Evolutionary conservation across 805 yeast species (phyloP), one percentile per base, ranked within the genome.

Genomic region (Geotrichum ghanense): DNA sequence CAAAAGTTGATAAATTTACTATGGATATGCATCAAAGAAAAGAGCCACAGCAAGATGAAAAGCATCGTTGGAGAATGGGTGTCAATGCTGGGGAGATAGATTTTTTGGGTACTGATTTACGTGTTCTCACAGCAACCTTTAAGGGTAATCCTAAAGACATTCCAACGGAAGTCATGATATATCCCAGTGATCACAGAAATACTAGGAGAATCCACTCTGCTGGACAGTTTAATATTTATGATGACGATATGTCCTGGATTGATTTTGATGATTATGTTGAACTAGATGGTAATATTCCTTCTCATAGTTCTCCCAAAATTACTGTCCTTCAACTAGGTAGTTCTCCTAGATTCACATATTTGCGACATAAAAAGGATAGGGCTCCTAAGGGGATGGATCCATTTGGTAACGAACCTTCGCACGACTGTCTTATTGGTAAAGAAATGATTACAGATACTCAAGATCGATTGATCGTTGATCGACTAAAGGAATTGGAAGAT

Each of bases 211-310:
- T 56, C 2, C 27, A 50, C 3, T 49, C 56, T 40, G 43, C 55
- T 2, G 60, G 59, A 4, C 54, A 55, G 25, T 53, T 61, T 45
- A 53, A 61, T 37, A 53, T 60, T 10, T 44, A 56, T 12, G 67
- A 62, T 41, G 54, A 60, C 21, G 68, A 63, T 46, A 52, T 61
- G 4, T 57, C 65, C 2, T 88, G 96, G 96, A 68, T 76, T 43
- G 94, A 87, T 56, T 63, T 69, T 20, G 82, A 83, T 48, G 96
- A 88, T 59, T 88, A 75, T 54, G 66, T 75, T 10, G 96, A 88
- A 54, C 58, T 87, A 39, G 84, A 82, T 50, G 84, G 82, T 49
- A 53, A 56, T 26, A 51, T 51, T 20, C 50, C 52, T 3, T 48
- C 53, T 3, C 50, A 45, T 17, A 50, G 54, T 19, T 19, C 58